These are phyloP conservation scores for Kodamaea hsintzibuensis DNA, from an alignment of 805 yeast genomes.

Conservation along the genomic window DNA sequence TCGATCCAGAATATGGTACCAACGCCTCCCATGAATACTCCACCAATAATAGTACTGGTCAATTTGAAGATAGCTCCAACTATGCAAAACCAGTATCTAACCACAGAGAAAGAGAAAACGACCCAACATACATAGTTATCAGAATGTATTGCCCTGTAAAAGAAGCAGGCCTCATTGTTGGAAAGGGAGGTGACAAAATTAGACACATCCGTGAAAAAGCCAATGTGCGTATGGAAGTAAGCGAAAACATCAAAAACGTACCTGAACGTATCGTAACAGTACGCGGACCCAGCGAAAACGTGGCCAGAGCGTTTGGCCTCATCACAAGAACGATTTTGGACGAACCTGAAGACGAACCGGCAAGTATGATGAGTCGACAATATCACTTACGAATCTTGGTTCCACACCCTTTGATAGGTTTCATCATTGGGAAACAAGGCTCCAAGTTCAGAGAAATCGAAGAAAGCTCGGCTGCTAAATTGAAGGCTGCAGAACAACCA, in stretches of 20 bases:
- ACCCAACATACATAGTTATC: slow-evolving; percentile 63
- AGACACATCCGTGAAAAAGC: slow-evolving; percentile 63
- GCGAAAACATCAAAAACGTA: slow-evolving; percentile 69
- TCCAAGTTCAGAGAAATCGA: slow-evolving; percentile 76
- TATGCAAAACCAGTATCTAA: slow-evolving; percentile 36
- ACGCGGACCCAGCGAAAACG: slow-evolving; percentile 73
- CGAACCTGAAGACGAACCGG: slow-evolving; percentile 66
- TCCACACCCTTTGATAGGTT: slow-evolving; percentile 81
- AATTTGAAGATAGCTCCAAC: slow-evolving; percentile 1
- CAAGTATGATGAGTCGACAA: slow-evolving; percentile 53
- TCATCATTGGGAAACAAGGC: slow-evolving; percentile 77
- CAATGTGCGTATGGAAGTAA: slow-evolving; percentile 64
- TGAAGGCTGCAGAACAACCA: slow-evolving; percentile 70
- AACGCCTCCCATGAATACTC: neutral
- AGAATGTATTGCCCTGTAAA: slow-evolving; percentile 75
- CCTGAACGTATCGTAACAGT: slow-evolving; percentile 76
- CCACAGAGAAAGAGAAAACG: slow-evolving; percentile 46
- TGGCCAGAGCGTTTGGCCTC: slow-evolving; percentile 79
- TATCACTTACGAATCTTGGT: slow-evolving; percentile 62
- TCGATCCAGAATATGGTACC: neutral
- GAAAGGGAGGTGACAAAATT: slow-evolving; percentile 78
- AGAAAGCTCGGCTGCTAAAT: slow-evolving; percentile 73
- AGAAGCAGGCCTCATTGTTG: slow-evolving; percentile 75
- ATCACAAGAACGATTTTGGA: slow-evolving; percentile 65
- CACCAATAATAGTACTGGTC: slow-evolving; percentile 2